Base-by-base conservation (phyloP, 2,329 filamentous ascomycete genomes). In the Metarhizium rileyi region DNA sequence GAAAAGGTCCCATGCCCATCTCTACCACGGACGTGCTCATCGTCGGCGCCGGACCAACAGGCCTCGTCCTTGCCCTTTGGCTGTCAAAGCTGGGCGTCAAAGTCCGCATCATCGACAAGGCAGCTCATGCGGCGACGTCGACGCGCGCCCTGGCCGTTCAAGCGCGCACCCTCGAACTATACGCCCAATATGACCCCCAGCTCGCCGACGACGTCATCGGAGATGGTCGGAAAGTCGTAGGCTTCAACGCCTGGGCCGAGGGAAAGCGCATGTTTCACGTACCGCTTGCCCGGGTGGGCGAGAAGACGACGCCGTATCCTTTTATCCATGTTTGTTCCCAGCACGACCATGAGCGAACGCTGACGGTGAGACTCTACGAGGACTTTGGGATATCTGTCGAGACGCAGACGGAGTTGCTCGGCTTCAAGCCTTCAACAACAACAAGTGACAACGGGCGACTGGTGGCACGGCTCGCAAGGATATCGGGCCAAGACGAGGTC, bases 341-440 rank as follows among this genome's bases (percentile, higher is more conserved):
- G 47, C 40, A 48, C 38, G 25, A 46, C 35, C 18, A 80, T 28
- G 78, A 84, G 57, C 71, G 76, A 0, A 77, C 72, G 1, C 77
- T 77, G 1, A 57, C 61, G 46, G 66, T 69, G 55, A 59, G 42
- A 44, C 33, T 58, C 50, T 12, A 50, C 50, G 27, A 30, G 8
- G 25, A 18, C 22, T 48, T 42, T 20, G 47, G 47, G n/a, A 22
- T 44, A 18, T 16, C 22, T 7, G 26, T 48, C n/a, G 47, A 48
- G 28, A 22, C 33, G 22, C 27, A 26, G 7, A 67, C 59, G 38
- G 61, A 62, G 47, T 66, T 51, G 61, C 83, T 59, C 79, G 80
- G 0, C 57, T 86, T 2, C 83, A 81, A 58, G 67, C n/a, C n/a
- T n/a, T n/a, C n/a, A 80, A 26, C 82, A 66, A 73, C n/a, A n/a